Percentiles rank a stretch among this genome's conserved stretches.
Evolutionary conservation across 2,329 filamentous ascomycete species (phyloP).

Genomic region (Penicillium sp.): DNA sequence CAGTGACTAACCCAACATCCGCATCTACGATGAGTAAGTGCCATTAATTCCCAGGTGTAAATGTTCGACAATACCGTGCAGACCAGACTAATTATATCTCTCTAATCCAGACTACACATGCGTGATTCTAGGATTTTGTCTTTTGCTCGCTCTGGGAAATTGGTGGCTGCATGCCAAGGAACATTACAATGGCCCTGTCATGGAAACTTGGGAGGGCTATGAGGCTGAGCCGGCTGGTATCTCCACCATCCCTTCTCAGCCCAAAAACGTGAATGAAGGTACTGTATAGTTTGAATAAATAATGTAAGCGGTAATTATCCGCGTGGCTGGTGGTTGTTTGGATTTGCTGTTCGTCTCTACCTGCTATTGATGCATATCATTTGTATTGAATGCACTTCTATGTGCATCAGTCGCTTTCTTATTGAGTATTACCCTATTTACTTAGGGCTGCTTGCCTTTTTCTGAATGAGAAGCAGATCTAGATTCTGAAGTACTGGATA

Average conservation of each 20-base stretch:
- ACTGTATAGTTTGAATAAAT: not conserved
- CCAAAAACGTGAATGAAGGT: not conserved
- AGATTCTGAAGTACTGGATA: too few relatives aligned
- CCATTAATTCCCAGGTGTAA: not conserved
- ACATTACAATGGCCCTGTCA: not conserved
- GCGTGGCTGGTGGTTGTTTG: not conserved
- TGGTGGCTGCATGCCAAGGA: not conserved
- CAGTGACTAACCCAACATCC: not conserved
- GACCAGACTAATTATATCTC: not conserved
- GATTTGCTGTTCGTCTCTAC: too few relatives aligned
- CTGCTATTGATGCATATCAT: too few relatives aligned
- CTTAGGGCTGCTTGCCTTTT: too few relatives aligned
- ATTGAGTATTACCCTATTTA: too few relatives aligned
- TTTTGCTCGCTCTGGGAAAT: not conserved
- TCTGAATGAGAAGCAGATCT: too few relatives aligned
- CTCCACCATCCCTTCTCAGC: not conserved
- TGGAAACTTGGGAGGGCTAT: not conserved
- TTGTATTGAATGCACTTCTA: too few relatives aligned
- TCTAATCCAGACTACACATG: not conserved
- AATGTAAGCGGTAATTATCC: not conserved
- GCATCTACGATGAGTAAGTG: not conserved
- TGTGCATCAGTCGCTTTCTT: too few relatives aligned
- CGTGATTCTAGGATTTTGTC: not conserved
- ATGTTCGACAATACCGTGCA: not conserved
- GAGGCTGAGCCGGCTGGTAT: not conserved